phyloP scores from a whole-genome alignment of 345 rosid genomes.

The Kandelia obovata region DNA sequence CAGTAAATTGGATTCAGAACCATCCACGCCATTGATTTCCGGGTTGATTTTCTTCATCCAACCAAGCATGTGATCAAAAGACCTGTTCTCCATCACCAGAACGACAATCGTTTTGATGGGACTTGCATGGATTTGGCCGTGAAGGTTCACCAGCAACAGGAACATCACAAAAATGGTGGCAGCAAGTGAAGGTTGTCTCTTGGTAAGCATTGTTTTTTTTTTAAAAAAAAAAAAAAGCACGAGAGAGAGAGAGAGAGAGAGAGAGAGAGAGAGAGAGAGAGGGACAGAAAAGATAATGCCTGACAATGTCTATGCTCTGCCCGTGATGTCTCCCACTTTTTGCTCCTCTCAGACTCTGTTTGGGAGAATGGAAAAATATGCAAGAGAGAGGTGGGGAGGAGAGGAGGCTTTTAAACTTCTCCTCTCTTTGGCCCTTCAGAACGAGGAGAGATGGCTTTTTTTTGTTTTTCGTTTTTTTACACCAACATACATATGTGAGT shows the following conservation, averaged over 20 bases:
- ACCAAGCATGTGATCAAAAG: conserved; percentile 95
- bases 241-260: not conserved
- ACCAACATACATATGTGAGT: too few relatives aligned
- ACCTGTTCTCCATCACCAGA: conserved; percentile 88
- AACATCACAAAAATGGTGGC: conserved; percentile 3
- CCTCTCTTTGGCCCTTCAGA: too few relatives aligned
- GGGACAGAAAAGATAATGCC: too few relatives aligned
- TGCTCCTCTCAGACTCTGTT: not conserved
- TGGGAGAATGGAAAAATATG: not conserved
- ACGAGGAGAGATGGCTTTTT: too few relatives aligned
- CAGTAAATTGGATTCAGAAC: conserved; percentile 52
- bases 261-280: not conserved
- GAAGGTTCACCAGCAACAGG: conserved; percentile 12
- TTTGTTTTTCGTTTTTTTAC: too few relatives aligned
- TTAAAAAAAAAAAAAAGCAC: too few relatives aligned
- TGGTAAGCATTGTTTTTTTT: conserved; percentile 11
- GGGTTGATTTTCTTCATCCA: conserved; percentile 95
- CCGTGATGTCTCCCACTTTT: conserved; percentile 8
- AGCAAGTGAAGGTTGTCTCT: not conserved
- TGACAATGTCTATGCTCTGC: not conserved
- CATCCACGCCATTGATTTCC: conserved; percentile 78
- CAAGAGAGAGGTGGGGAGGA: not conserved
- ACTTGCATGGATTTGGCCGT: conserved; percentile 21
- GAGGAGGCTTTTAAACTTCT: too few relatives aligned
- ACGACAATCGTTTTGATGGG: conserved; percentile 74